phyloP scores from a whole-genome alignment of 768 basidiomycete species.

The Tremella mesenterica region DNA sequence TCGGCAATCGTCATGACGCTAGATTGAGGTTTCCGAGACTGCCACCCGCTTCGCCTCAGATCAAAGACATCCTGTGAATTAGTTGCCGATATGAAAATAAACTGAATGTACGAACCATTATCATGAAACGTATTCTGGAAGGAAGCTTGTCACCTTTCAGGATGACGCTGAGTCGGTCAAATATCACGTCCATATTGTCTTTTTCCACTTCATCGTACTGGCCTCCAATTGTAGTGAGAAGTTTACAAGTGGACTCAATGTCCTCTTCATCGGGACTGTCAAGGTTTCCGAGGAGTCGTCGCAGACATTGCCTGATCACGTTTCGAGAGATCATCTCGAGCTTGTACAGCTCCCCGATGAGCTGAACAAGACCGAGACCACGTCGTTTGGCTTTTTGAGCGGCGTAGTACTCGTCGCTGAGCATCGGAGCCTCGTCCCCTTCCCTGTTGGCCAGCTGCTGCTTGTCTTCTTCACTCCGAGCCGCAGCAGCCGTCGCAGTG shows the following conservation, averaged over 20 bases:
- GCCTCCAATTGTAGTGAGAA: constrained; percentile 78
- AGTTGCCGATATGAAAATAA: background rate
- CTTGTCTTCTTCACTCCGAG: constrained; percentile 76
- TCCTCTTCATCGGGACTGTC: constrained; percentile 96
- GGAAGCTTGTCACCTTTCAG: constrained; percentile 64
- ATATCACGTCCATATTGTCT: constrained; percentile 86
- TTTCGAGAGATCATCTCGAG: constrained; percentile 96
- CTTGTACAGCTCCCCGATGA: constrained; percentile 98
- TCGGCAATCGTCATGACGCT: constrained; percentile 83
- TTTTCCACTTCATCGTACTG: constrained; percentile 73
- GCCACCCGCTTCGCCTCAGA: constrained; percentile 74
- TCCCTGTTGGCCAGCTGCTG: constrained; percentile 50
- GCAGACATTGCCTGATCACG: constrained; percentile 98
- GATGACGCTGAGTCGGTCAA: constrained; percentile 78
- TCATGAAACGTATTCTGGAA: constrained; percentile 88
- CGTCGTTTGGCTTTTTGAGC: constrained; percentile 96
- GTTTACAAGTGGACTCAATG: constrained; percentile 89
- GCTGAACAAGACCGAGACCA: constrained; percentile 91
- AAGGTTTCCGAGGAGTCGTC: constrained; percentile 86
- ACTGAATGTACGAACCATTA: constrained; percentile 80
- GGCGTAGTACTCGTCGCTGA: constrained; percentile 92
- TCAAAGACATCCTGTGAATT: constrained; percentile 73
- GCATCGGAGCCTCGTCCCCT: constrained; percentile 62
- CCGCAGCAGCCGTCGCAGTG: constrained; percentile 73
- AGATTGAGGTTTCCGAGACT: constrained; percentile 59